Conservation (phyloP, 2,329 filamentous ascomycete species). For the Xylariaceae sp. region DNA sequence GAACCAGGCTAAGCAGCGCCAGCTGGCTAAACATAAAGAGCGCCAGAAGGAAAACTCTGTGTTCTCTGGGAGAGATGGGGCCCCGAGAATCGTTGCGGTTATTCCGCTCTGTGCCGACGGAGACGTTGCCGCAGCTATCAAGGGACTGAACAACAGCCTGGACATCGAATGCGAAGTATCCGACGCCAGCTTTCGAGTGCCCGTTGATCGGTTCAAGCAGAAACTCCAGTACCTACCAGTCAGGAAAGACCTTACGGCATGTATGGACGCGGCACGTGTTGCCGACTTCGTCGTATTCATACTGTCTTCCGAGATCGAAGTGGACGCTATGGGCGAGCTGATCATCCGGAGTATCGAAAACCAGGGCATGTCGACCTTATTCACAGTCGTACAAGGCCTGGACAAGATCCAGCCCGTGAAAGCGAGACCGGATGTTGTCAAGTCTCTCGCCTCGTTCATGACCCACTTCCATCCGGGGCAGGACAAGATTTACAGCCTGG, state of each 20-base stretch:
- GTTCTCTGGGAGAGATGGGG: slow-evolving; percentile 80
- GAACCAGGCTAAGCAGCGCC: slow-evolving; percentile 89
- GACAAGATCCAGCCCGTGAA: slow-evolving; percentile 74
- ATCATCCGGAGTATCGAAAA: slow-evolving; percentile 83
- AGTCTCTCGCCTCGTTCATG: slow-evolving; percentile 85
- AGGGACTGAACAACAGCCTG: slow-evolving; percentile 66
- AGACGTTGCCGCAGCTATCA: slow-evolving; percentile 59
- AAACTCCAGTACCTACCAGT: slow-evolving; percentile 79
- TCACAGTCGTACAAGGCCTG: slow-evolving; percentile 74
- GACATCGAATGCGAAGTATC: slow-evolving; percentile 64
- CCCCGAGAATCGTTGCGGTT: slow-evolving; percentile 80
- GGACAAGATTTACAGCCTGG: slow-evolving; percentile 83
- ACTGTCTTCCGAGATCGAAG: slow-evolving; percentile 73
- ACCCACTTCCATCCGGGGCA: slow-evolving; percentile 89
- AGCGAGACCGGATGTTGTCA: slow-evolving; percentile 64
- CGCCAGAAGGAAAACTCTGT: slow-evolving; percentile 71
- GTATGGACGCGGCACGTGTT: slow-evolving; percentile 76
- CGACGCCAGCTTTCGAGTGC: slow-evolving; percentile 54
- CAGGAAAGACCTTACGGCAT: slow-evolving; percentile 64
- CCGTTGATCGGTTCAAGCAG: slow-evolving; percentile 89
- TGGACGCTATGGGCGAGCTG: slow-evolving; percentile 76
- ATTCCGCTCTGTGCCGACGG: slow-evolving; percentile 73
- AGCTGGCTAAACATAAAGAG: slow-evolving; percentile 74
- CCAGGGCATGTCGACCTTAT: slow-evolving; percentile 89
- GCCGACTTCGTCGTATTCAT: slow-evolving; percentile 90